Percentiles rank a stretch among this genome's conserved stretches.
These are phyloP conservation scores for Trypanosoma platydactyli DNA, from an alignment of 208 protist species.

Conservation along the genomic window DNA sequence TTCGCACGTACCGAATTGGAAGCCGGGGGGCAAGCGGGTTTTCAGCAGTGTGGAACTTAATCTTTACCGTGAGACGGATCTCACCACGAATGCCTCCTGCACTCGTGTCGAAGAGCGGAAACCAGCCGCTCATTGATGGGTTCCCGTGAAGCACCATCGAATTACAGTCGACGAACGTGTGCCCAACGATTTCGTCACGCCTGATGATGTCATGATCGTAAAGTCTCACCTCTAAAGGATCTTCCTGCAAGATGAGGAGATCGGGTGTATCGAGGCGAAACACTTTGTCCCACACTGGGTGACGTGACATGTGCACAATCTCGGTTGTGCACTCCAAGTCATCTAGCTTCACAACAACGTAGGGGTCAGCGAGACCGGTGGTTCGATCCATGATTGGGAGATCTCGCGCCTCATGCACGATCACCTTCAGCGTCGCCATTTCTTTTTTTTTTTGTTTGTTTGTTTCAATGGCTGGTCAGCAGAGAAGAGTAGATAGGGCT, in stretches of 20 bases:
- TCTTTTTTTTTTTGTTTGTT: slow-evolving; percentile 1
- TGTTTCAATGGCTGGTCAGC: not conserved
- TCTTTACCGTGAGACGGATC: slow-evolving; percentile 81
- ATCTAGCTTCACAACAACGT: slow-evolving; percentile 82
- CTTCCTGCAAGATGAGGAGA: slow-evolving; percentile 91
- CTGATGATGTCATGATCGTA: slow-evolving; percentile 96
- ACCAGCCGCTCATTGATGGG: slow-evolving; percentile 85
- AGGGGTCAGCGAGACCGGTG: slow-evolving; percentile 86
- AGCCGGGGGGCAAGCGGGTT: slow-evolving; percentile 83
- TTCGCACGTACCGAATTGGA: slow-evolving; percentile 60
- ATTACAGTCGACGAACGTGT: slow-evolving; percentile 93
- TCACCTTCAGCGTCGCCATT: slow-evolving; percentile 92
- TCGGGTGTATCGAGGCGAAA: slow-evolving; percentile 86
- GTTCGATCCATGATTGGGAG: slow-evolving; percentile 91
- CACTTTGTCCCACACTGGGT: slow-evolving; percentile 83
- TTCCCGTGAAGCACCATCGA: slow-evolving; percentile 74
- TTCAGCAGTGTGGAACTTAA: slow-evolving; percentile 89
- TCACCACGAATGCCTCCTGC: slow-evolving; percentile 75
- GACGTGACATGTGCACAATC: slow-evolving; percentile 69
- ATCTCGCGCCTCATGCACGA: slow-evolving; percentile 87
- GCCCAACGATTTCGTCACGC: slow-evolving; percentile 94
- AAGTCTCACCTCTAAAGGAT: slow-evolving; percentile 93
- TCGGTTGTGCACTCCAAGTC: slow-evolving; percentile 78
- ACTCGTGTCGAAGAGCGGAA: slow-evolving; percentile 88
- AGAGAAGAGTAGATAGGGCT: not conserved